phyloP scores from a whole-genome alignment of 1,284 basidiomycete species.

The Coriolopsis trogii region DNA sequence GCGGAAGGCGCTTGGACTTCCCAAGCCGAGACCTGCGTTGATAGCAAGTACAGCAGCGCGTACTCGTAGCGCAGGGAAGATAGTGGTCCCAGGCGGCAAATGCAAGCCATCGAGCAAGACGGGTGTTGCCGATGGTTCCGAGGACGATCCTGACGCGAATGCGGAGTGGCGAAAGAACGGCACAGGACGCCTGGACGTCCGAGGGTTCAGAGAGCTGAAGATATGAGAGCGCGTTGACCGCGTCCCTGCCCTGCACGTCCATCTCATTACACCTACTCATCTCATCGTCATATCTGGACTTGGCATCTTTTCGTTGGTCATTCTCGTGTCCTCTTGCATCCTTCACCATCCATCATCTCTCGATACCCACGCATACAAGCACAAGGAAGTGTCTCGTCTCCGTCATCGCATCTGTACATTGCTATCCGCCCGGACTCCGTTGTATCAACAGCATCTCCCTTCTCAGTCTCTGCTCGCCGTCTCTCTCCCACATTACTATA shows the following conservation, averaged over 20 bases:
- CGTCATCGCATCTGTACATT: slow-evolving; percentile 9
- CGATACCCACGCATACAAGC: slow-evolving; percentile 11
- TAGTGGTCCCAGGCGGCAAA: slow-evolving; percentile 60
- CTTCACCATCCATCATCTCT: background rate
- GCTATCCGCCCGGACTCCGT: slow-evolving; percentile 8
- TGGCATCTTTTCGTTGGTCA: slow-evolving; percentile 6
- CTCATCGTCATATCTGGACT: slow-evolving; percentile 17
- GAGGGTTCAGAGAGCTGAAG: slow-evolving; percentile 80
- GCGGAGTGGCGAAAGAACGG: slow-evolving; percentile 76
- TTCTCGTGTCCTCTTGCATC: slow-evolving; percentile 6
- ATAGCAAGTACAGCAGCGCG: slow-evolving; percentile 29
- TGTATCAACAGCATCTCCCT: slow-evolving; percentile 23
- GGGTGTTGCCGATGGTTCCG: slow-evolving; percentile 27
- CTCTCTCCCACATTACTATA: background rate
- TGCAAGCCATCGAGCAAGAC: slow-evolving; percentile 36
- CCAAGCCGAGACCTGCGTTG: slow-evolving; percentile 46
- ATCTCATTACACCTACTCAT: slow-evolving; percentile 8
- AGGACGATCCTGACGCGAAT: slow-evolving; percentile 38
- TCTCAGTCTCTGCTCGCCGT: slow-evolving; percentile 1
- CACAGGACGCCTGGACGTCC: slow-evolving; percentile 73
- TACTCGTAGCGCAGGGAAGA: slow-evolving; percentile 47
- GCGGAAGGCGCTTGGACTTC: slow-evolving; percentile 66
- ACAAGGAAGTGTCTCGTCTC: slow-evolving; percentile 8
- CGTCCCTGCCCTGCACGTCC: slow-evolving; percentile 13
- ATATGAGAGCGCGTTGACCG: slow-evolving; percentile 47